Evolutionary conservation across 441 rosid species (phyloP).

Genomic region (Isatis lusitanica): DNA sequence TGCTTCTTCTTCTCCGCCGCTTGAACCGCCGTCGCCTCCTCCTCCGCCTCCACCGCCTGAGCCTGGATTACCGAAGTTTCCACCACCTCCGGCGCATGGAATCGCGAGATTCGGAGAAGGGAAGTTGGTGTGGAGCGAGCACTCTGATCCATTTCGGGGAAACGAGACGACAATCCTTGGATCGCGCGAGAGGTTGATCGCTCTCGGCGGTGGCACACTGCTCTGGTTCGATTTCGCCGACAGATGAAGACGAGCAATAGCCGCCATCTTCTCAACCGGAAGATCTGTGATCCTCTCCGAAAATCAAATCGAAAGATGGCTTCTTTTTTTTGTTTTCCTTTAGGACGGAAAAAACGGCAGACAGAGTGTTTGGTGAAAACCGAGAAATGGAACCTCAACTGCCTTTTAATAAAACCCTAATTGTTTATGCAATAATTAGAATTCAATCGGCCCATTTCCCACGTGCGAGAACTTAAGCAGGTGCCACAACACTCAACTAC

Average conservation of each 20-base stretch:
- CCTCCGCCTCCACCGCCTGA: constrained; percentile 49
- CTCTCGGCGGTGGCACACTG: constrained; percentile 19
- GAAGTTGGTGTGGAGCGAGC: constrained; percentile 37
- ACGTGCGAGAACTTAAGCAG: constrained; percentile 23
- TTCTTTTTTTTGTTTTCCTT: not conserved
- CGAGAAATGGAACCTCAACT: not conserved
- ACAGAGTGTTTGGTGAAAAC: not conserved
- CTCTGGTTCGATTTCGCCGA: constrained; percentile 40
- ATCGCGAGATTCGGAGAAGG: constrained; percentile 25
- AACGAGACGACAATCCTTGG: constrained; percentile 33
- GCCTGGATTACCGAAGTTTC: constrained; percentile 41
- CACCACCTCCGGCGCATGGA: constrained; percentile 28
- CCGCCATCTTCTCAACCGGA: constrained; percentile 45
- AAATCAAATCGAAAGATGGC: not conserved
- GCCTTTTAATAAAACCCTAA: constrained; percentile 27
- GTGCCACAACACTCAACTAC: constrained; percentile 30
- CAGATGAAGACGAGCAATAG: constrained; percentile 44
- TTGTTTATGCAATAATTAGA: not conserved
- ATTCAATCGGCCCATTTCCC: constrained; percentile 24
- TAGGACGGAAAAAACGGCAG: constrained; percentile 3
- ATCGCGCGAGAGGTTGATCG: constrained; percentile 27
- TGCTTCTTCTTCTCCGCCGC: constrained; percentile 21
- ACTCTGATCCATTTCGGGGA: constrained; percentile 40
- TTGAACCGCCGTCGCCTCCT: constrained; percentile 26
- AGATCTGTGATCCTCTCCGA: not conserved